Base-by-base conservation (phyloP, 2,329 filamentous ascomycete genomes). In the Diplodia intermedia region DNA sequence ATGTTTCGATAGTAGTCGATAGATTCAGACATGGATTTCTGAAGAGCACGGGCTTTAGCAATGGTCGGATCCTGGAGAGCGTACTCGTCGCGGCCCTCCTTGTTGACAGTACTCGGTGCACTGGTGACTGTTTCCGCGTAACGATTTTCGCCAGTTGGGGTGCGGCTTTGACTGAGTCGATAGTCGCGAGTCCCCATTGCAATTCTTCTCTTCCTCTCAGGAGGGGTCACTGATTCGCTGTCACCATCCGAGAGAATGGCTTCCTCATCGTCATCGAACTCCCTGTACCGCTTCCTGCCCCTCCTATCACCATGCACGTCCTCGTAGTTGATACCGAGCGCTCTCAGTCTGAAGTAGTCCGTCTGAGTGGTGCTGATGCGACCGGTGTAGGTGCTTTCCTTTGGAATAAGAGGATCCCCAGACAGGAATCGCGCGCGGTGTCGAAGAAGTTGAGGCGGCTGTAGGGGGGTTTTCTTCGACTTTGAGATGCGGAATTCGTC, bases 291-390 rank as follows among this genome's bases (percentile, higher is more conserved):
- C 70, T 77, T 79, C 47, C 40, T 62, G 69, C 69, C 75, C 12
- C 75, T 75, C 29, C 29, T 50, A 31, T 52, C 60, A n/a, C 57
- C 36, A 40, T 62, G 29, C 29, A 68, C 38, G 20, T 69, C 67
- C n/a, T 67, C 66, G n/a, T 78, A 76, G 68, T 83, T 79, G 55
- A 85, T 75, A 9, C 84, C 84, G 71, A 82, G 75, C 1, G 83
- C 83, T 65, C 83, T 82, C 36, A 86, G 76, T 53, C 79, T 76
- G 76, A 86, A 86, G 73, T 84, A 86, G 62, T 82, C 82, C 0
- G 82, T 82, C 33, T 81, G 78, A 0, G 83, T 85, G 3, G 80
- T 81, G 72, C 83, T 81, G 50, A 79, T 72, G 47, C 74, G 73
- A 33, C 73, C 70, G 43, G 70, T 73, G 4, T 71, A 70, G 26